Evolutionary conservation across 2,329 filamentous ascomycete genomes (phyloP), one percentile per base, ranked within the genome.

Genomic region (Venturia pyrina): DNA sequence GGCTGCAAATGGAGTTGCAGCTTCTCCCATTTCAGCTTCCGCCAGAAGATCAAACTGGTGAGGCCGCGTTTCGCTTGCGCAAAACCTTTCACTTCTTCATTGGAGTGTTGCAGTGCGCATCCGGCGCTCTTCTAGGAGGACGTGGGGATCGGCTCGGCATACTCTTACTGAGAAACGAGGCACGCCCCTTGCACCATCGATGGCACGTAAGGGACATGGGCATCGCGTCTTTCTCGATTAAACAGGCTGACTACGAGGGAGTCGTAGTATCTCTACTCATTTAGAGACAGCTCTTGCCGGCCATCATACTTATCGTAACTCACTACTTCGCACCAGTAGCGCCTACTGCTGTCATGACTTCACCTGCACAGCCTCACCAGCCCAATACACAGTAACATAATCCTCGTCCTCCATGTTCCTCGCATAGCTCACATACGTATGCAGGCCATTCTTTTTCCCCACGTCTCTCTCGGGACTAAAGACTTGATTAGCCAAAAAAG

Each of bases 381-480:
- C 28, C 53, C 53, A 59, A 13, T 59, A 59, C 15, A 59, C 53
- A 19, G 53, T 37, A 15, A 59, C 53, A 59, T 59, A 59, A 59
- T 59, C 53, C 32, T 59, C 53, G 4, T 32, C 53, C 17, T 37
- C 53, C 19, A 19, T 59, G 5, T 17, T 28, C 32, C 21, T 59
- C 17, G 53, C 53, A 37, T 59, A 59, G 3, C 28, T 34, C 1
- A 59, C 53, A 21, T 59, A 59, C 53, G 53, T 59, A 59, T 37
- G 53, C 32, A 59, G n/a, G 13, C 53, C 53, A 59, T 5, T 10
- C 6, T 59, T 37, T 15, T 59, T 59, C 32, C 37, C 32, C 53
- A 34, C 2, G 37, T 59, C 32, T n/a, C 53, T 34, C 32, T 13
- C 10, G 5, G 53, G 53, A 37, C 53, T 59, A 59, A 17, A n/a